Evolutionary conservation across 169 alveolate genomes (phyloP).

Genomic region (Cryptosporidium andersoni): DNA sequence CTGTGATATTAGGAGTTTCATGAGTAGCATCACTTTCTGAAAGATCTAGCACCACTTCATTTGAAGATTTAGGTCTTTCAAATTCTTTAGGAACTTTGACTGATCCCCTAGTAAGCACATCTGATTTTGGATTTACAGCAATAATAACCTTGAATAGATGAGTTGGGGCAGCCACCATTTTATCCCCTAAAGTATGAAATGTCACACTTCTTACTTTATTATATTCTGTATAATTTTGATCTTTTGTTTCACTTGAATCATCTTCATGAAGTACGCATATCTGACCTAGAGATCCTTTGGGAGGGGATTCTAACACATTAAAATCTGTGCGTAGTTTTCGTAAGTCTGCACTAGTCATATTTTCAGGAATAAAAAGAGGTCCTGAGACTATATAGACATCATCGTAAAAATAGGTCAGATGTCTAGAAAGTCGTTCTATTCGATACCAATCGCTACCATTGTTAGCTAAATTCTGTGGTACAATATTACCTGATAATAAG

Average conservation of each 20-base stretch:
- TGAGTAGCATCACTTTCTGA: not conserved
- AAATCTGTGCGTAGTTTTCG: not conserved
- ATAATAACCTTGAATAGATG: conserved; percentile 66
- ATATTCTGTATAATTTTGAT: too few species aligned
- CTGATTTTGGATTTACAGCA: conserved; percentile 48
- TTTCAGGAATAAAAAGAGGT: conserved; percentile 63
- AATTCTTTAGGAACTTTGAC: not conserved
- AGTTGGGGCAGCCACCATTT: conserved; percentile 68
- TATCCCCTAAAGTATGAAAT: conserved; percentile 60
- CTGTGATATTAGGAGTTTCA: not conserved
- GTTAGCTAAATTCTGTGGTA: conserved; percentile 69
- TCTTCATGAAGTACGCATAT: conserved; percentile 48
- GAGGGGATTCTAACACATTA: conserved; percentile 7
- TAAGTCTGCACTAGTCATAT: conserved; percentile 40
- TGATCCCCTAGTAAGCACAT: not conserved
- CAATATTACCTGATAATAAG: conserved; percentile 66
- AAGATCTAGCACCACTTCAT: too few species aligned
- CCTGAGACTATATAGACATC: conserved; percentile 74
- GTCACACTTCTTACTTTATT: conserved; percentile 22
- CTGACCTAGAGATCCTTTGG: conserved; percentile 55
- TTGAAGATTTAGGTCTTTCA: too few species aligned
- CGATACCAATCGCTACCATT: conserved; percentile 74
- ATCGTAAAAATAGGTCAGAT: conserved; percentile 42
- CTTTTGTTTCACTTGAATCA: conserved; percentile 3
- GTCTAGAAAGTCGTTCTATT: conserved; percentile 44